phyloP scores from a whole-genome alignment of 1,284 basidiomycete genomes.

The Boletellus deceptivus region DNA sequence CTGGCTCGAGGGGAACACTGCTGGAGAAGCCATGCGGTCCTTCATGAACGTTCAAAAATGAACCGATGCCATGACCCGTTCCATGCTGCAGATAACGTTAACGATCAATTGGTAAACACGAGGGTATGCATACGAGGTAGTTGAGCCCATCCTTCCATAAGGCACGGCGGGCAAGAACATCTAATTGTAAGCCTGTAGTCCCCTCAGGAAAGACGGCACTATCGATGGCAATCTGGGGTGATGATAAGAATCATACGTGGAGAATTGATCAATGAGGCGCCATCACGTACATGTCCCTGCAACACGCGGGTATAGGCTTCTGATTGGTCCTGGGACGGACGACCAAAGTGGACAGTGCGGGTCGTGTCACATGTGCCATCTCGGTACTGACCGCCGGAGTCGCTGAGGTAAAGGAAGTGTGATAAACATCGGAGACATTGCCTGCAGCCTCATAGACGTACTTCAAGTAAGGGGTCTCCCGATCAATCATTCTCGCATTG shows the following conservation, averaged over 20 bases:
- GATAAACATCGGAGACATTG: conserved; percentile 18
- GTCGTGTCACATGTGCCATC: conserved; percentile 95
- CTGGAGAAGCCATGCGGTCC: conserved; percentile 72
- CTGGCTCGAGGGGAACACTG: conserved; percentile 67
- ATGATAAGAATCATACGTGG: conserved; percentile 15
- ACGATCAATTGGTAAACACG: conserved; percentile 4
- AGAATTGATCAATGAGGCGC: conserved; percentile 18
- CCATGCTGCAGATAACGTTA: conserved; percentile 57
- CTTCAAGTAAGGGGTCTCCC: conserved; percentile 87
- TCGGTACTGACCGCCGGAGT: conserved; percentile 86
- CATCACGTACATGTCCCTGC: conserved; percentile 83
- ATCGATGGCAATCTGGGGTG: conserved; percentile 83
- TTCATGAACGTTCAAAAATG: conserved; percentile 79
- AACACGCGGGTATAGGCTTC: conserved; percentile 93
- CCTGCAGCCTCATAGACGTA: conserved; percentile 38
- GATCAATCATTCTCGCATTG: conserved; percentile 72
- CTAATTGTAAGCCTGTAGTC: conserved; percentile 77
- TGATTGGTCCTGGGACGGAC: conserved; percentile 76
- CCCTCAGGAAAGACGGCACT: conserved; percentile 86
- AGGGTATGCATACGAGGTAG: conserved; percentile 56
- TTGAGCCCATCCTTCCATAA: conserved; percentile 90
- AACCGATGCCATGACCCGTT: conserved; percentile 81
- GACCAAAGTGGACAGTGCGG: conserved; percentile 86
- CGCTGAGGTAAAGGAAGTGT: conserved; percentile 45
- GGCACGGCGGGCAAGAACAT: conserved; percentile 81